Evolutionary conservation across 305 asterid genomes (phyloP).

Genomic region (Stenogyne calaminthoides): DNA sequence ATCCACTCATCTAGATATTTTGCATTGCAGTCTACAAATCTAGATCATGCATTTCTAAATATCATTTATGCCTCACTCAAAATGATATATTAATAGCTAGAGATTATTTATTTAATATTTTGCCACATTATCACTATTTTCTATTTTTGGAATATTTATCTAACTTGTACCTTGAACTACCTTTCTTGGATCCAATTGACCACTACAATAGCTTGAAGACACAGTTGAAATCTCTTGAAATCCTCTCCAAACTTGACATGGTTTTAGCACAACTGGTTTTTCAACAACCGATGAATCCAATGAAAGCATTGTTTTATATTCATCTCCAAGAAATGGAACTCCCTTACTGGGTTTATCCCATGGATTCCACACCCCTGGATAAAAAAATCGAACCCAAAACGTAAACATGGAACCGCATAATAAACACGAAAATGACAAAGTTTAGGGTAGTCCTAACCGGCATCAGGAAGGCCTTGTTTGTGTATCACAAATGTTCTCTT

Average conservation of each 20-base stretch:
- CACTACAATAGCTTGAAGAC: conserved; percentile 72
- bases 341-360: conserved; percentile 52
- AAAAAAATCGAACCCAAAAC: background rate
- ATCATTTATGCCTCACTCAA: too few relatives aligned
- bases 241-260: conserved; percentile 63
- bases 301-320: conserved; percentile 47
- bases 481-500: conserved; percentile 63
- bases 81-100: background rate
- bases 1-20: too few relatives aligned
- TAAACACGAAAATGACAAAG: background rate
- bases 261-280: conserved; percentile 51
- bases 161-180: conserved; percentile 40
- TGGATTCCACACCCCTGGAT: conserved; percentile 63
- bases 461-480: conserved; percentile 65
- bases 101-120: background rate
- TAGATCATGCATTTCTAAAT: too few relatives aligned
- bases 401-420: background rate
- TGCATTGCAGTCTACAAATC: too few relatives aligned
- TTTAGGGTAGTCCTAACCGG: conserved; percentile 39
- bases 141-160: background rate
- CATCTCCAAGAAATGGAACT: conserved; percentile 34
- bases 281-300: conserved; percentile 60
- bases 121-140: background rate
- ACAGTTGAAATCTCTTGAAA: conserved; percentile 54
- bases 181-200: conserved; percentile 58